A percentile compares a stretch with the other conserved stretches of the same genome.
Conservation (phyloP, 331 rosid genomes). For the Quercus tomentella region DNA sequence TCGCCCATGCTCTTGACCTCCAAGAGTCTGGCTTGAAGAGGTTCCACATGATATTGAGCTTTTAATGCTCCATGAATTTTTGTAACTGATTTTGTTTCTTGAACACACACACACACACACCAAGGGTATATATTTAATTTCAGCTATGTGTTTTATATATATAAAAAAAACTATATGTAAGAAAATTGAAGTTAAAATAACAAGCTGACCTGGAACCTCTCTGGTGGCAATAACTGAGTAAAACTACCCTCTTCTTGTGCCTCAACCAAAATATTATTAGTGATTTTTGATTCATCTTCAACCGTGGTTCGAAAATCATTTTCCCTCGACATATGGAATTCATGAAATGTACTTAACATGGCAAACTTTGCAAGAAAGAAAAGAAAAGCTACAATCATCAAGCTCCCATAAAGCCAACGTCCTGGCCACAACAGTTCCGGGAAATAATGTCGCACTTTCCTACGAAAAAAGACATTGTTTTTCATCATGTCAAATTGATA, state of each 20-base stretch:
- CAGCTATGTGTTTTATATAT: too few relatives aligned
- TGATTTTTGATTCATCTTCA: background rate
- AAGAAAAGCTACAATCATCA: conserved; percentile 39
- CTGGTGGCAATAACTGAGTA: background rate
- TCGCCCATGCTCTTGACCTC: too few relatives aligned
- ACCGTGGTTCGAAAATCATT: background rate
- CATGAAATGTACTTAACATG: conserved; percentile 34
- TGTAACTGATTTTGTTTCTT: too few relatives aligned
- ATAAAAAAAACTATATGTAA: background rate
- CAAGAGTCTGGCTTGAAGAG: too few relatives aligned
- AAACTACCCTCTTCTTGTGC: background rate
- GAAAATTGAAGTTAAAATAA: background rate
- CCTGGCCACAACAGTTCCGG: conserved; percentile 18
- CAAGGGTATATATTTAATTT: too few relatives aligned
- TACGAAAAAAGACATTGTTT: conserved; percentile 11
- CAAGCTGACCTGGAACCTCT: background rate
- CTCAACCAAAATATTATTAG: background rate
- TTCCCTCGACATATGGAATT: conserved; percentile 2
- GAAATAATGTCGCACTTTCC: conserved; percentile 25
- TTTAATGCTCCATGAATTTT: too few relatives aligned
- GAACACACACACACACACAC: too few relatives aligned
- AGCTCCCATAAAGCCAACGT: conserved; percentile 14
- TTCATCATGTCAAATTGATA: background rate
- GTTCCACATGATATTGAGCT: too few relatives aligned
- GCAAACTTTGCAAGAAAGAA: conserved; percentile 26